Conservation (phyloP, 2,329 filamentous ascomycete genomes). For the Cercospora nicotianae region DNA sequence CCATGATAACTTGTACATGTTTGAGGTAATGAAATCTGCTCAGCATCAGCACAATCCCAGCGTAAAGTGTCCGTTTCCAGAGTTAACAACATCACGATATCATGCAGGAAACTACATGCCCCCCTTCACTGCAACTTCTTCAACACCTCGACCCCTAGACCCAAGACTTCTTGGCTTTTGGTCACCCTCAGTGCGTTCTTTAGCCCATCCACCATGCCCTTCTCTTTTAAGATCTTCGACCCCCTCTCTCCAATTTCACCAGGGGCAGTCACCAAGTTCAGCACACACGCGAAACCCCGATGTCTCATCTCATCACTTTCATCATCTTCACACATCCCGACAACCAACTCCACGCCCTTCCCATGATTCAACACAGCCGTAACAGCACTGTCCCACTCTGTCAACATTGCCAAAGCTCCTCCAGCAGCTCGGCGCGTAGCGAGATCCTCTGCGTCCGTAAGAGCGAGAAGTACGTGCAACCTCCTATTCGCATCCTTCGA, state of each 20-base stretch:
- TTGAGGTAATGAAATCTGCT: neutral
- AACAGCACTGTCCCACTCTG: conserved; percentile 73
- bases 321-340: conserved; percentile 74
- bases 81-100: neutral
- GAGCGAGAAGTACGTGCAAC: conserved; percentile 79
- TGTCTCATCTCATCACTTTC: conserved; percentile 64
- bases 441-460: conserved; percentile 81
- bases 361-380: conserved; percentile 67
- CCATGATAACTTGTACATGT: neutral
- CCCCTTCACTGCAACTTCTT: conserved; percentile 12
- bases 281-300: conserved; percentile 65
- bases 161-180: conserved; percentile 66
- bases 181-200: conserved; percentile 70
- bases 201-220: conserved; percentile 58
- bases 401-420: conserved; percentile 82
- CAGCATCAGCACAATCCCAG: neutral
- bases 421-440: conserved; percentile 80
- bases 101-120: neutral
- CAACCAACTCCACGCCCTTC: conserved; percentile 71
- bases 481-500: conserved; percentile 68
- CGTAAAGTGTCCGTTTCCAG: neutral
- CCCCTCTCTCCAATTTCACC: conserved; percentile 65
- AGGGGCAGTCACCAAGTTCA: conserved; percentile 69
- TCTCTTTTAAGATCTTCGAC: conserved; percentile 57
- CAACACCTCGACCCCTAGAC: conserved; percentile 14